These are phyloP conservation scores for Cordyceps javanica DNA, from an alignment of 2,329 filamentous ascomycete species.

Conservation along the genomic window DNA sequence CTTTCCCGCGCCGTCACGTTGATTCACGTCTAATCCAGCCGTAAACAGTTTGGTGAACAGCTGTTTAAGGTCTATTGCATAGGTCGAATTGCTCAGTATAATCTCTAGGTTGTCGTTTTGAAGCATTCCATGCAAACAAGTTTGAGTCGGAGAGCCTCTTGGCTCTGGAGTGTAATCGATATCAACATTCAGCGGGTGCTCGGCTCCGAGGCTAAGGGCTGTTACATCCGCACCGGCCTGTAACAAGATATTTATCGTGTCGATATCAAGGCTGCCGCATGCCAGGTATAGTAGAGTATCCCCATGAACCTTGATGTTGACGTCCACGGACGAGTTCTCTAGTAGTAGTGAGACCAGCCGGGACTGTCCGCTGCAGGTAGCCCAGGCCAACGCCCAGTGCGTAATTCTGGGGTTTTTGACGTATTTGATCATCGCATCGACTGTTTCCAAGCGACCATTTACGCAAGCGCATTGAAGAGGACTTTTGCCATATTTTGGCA, in stretches of 20 bases:
- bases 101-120: background rate
- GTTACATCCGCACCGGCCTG: conserved; percentile 22
- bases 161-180: background rate
- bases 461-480: background rate
- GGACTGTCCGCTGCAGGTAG: background rate
- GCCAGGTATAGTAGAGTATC: background rate
- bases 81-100: background rate
- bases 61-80: background rate
- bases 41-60: background rate
- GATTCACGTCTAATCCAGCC: conserved; percentile 2
- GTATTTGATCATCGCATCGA: background rate
- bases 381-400: conserved; percentile 6
- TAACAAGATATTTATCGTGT: background rate
- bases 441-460: background rate
- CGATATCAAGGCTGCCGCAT: background rate
- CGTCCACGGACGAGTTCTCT: background rate
- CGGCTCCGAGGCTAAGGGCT: background rate
- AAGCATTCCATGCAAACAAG: background rate
- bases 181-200: background rate
- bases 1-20: background rate
- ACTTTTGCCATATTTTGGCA: background rate
- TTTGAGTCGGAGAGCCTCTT: background rate
- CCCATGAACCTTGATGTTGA: background rate
- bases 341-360: background rate
- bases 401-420: background rate